Evolutionary conservation across 257 asterid genomes (phyloP).

Genomic region (Fraxinus quadrangulata): DNA sequence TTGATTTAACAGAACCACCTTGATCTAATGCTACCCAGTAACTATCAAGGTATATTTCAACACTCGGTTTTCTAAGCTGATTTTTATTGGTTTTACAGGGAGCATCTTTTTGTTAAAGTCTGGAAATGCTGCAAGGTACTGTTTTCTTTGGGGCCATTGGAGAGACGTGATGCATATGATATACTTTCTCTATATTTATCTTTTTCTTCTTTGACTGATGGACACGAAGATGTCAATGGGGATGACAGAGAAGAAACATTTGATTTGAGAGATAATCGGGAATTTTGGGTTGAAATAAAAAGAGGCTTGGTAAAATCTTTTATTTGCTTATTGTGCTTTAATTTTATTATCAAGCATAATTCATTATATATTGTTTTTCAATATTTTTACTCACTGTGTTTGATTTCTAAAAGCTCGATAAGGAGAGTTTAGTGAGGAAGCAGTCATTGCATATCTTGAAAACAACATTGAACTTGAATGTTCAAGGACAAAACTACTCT

Average conservation of each 20-base stretch:
- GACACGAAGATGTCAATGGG: constrained; percentile 43
- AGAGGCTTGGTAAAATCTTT: constrained; percentile 75
- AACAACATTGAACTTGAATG: constrained; percentile 53
- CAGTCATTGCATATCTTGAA: constrained; percentile 74
- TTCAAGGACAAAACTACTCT: constrained; percentile 45
- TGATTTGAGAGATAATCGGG: constrained; percentile 57
- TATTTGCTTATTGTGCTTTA: not conserved
- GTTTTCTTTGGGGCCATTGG: constrained; percentile 67
- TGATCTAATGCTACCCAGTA: constrained; percentile 9
- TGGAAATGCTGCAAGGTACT: constrained; percentile 76
- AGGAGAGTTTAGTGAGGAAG: constrained; percentile 75
- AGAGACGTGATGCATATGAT: constrained; percentile 87
- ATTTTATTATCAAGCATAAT: constrained; percentile 13
- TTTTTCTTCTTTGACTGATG: constrained; percentile 47
- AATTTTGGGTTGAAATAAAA: constrained; percentile 81
- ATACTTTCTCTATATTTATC: constrained; percentile 76
- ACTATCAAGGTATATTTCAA: not conserved
- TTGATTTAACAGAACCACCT: constrained; percentile 14
- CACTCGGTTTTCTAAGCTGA: constrained; percentile 11
- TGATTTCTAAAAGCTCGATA: constrained; percentile 55
- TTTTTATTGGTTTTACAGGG: constrained; percentile 48
- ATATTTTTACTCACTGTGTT: constrained; percentile 24
- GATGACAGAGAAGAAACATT: constrained; percentile 40
- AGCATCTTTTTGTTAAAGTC: constrained; percentile 47
- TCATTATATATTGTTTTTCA: constrained; percentile 18